Evolutionary conservation across 2,329 filamentous ascomycete genomes (phyloP).

Genomic region (Bertia moriformis): DNA sequence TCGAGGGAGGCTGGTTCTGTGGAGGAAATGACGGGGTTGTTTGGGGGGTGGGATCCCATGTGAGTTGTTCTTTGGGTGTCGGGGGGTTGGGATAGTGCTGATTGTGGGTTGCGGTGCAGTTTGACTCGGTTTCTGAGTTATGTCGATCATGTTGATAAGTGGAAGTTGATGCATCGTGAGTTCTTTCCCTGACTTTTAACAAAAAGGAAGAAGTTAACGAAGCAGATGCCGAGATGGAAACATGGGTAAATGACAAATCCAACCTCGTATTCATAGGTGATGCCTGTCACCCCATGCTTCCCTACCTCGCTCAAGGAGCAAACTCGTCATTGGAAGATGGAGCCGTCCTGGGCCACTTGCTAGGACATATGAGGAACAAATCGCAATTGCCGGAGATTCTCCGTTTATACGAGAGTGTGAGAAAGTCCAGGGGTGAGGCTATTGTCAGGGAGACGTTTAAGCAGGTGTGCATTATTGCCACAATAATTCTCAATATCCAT

Average conservation of each 20-base stretch:
- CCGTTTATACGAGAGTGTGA: conserved; percentile 1
- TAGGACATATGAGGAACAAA: not conserved
- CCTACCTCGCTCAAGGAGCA: conserved; percentile 3
- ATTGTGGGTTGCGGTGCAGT: no score
- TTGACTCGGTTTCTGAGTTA: conserved; percentile 2
- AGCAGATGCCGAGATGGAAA: conserved; percentile 2
- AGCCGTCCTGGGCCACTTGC: conserved; percentile 1
- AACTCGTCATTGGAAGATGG: conserved; percentile 3
- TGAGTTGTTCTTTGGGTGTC: conserved; percentile 17
- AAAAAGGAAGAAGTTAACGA: not conserved
- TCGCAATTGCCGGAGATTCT: conserved; percentile 2
- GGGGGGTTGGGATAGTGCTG: not conserved
- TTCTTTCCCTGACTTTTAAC: no score
- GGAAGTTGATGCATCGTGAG: conserved; percentile 5
- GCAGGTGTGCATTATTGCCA: conserved; percentile 2
- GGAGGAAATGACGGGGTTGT: conserved; percentile 45
- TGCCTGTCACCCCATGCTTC: conserved; percentile 3
- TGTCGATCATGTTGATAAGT: conserved; percentile 5
- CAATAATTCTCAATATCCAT: not conserved
- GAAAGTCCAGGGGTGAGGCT: not conserved
- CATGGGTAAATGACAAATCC: conserved; percentile 1
- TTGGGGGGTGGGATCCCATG: conserved; percentile 51
- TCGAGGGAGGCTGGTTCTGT: conserved; percentile 34
- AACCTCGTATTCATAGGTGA: conserved; percentile 3
- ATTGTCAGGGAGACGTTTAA: conserved; percentile 2